These are phyloP conservation scores for Microthlaspi erraticum DNA, from an alignment of 345 rosid genomes.

Conservation along the genomic window DNA sequence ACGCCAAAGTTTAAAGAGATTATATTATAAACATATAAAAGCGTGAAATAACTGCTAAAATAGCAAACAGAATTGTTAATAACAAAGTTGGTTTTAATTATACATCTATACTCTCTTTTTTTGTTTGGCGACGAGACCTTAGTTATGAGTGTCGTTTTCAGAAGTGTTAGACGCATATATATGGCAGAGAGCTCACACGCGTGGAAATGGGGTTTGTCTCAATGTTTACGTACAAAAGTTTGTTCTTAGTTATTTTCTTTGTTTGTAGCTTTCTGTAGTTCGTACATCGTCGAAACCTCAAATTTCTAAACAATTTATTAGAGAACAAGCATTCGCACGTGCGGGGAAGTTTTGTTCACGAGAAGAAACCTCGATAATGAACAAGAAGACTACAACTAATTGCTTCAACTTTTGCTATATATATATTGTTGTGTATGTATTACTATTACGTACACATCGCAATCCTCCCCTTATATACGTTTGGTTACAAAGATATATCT, in stretches of 20 bases:
- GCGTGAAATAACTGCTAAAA: no score
- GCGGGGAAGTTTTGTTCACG: constrained; percentile 29
- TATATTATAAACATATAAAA: not conserved
- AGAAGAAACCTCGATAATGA: constrained; percentile 28
- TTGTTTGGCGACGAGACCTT: constrained; percentile 7
- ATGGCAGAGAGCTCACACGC: constrained; percentile 43
- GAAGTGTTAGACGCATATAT: constrained; percentile 37
- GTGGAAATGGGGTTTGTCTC: constrained; percentile 38
- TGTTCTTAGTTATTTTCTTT: constrained; percentile 5
- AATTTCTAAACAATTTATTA: not conserved
- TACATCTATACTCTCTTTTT: not conserved
- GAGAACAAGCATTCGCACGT: constrained; percentile 31
- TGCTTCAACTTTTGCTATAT: constrained; percentile 20
- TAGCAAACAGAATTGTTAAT: not conserved
- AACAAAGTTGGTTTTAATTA: not conserved
- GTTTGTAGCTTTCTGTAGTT: constrained; percentile 33
- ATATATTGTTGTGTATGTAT: not conserved
- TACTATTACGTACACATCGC: constrained; percentile 30
- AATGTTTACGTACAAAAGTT: constrained; percentile 26
- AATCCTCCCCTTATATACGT: constrained; percentile 17
- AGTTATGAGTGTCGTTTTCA: constrained; percentile 37
- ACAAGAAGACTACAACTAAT: constrained; percentile 31
- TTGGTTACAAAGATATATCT: constrained; percentile 15
- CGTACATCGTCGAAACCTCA: constrained; percentile 34
- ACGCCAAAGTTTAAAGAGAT: not conserved